Percentiles rank a stretch among this genome's conserved stretches.
Conservation (phyloP, 768 basidiomycete genomes). For the Tulasnella sp. region DNA sequence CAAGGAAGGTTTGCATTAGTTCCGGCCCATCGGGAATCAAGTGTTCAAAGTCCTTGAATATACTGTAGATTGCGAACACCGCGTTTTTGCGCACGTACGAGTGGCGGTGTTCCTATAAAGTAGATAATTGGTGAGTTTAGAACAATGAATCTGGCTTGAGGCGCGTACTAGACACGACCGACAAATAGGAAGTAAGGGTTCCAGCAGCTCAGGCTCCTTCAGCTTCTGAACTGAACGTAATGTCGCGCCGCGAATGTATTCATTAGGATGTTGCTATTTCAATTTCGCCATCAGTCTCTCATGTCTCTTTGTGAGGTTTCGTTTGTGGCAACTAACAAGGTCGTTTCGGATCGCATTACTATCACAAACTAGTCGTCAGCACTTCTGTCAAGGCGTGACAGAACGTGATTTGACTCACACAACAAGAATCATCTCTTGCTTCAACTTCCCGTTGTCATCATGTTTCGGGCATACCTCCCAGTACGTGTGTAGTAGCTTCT, state of each 20-base stretch:
- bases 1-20: conserved; percentile 90
- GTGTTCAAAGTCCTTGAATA: conserved; percentile 88
- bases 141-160: background rate
- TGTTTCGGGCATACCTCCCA: conserved; percentile 98
- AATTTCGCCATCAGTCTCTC: conserved; percentile 2
- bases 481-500: conserved; percentile 92
- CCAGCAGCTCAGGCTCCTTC: conserved; percentile 84
- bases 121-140: background rate
- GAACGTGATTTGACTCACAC: conserved; percentile 48
- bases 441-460: conserved; percentile 91
- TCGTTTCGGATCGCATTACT: conserved; percentile 98
- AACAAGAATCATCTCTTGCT: conserved; percentile 99
- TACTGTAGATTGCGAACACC: conserved; percentile 89
- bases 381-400: conserved; percentile 4
- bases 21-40: conserved; percentile 96
- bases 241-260: conserved; percentile 97
- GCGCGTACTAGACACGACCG: conserved; percentile 61
- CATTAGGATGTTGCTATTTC: conserved; percentile 96
- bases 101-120: conserved; percentile 78
- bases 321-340: conserved; percentile 45
- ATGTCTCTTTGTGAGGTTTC: conserved; percentile 5
- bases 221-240: conserved; percentile 95
- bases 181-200: conserved; percentile 90
- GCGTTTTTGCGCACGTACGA: conserved; percentile 98
- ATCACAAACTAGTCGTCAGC: conserved; percentile 14